Base-by-base conservation (phyloP, 1,284 basidiomycete genomes). In the Athelia psychrophila region DNA sequence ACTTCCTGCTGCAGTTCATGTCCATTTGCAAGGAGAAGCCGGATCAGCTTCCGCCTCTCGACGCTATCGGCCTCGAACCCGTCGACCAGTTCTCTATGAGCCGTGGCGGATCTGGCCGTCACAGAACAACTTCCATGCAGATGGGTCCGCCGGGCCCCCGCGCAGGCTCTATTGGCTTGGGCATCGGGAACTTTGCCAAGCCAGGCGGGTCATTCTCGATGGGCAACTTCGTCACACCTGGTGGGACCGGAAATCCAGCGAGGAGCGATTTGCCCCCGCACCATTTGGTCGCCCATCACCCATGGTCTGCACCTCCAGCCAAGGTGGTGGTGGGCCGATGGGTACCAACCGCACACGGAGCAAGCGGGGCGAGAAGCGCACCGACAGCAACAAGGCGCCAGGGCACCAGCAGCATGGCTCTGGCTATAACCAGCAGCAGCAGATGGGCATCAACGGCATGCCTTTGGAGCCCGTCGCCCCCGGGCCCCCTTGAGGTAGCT, bases 1-100 rank as follows among this genome's bases (percentile, higher is more conserved):
- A 88, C 56, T 91, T 90, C 78, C 71, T 91, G 42, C 67, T 91
- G 60, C 88, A 91, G 67, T 91, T 91, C 74, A 87, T 89, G 85
- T 71, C 73, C 47, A 74, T 89, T 51, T 90, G 86, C 74, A 81
- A 79, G 65, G 87, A 88, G 64, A 86, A 86, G 73, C 87, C 88
- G 6, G 80, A 82, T 56, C 75, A 76, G 32, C 75, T 90, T 6
- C 85, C 87, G 3, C 76, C 82, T 36, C 76, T 90, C 25, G 84
- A 86, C 10, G 10, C n/a, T n/a, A 12, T 35, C 12, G 12, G n/a
- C n/a, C 10, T 35, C 33, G n/a, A 35, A 12, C n/a, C 10, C n/a
- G 10, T n/a, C 33, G 33, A 35, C 12, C 33, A 35, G 33, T 59
- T 70, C 3, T 54, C 33, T n/a, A 35, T 35, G n/a, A 35, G 33